phyloP scores from a whole-genome alignment of 768 basidiomycete species.

The Boletellus sp. region DNA sequence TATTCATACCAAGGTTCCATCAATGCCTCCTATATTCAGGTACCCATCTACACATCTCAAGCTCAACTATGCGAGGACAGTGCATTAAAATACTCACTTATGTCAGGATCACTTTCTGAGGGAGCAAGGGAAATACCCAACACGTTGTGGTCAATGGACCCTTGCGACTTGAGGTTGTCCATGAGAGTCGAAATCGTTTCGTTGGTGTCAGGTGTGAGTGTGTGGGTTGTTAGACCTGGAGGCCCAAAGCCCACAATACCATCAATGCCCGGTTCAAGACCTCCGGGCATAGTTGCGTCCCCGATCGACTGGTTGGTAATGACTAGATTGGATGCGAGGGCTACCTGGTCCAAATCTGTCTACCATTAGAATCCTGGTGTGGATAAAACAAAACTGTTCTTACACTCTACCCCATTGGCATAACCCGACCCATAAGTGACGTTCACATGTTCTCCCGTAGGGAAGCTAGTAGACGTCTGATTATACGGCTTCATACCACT shows the following conservation, averaged over 20 bases:
- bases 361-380: not conserved
- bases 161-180: not conserved
- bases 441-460: constrained; percentile 15
- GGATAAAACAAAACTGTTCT: not conserved
- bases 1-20: not conserved
- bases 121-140: not conserved
- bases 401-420: constrained; percentile 35
- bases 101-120: not conserved
- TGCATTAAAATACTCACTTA: not conserved
- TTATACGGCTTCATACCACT: constrained; percentile 15
- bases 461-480: constrained; percentile 14
- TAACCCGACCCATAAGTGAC: constrained; percentile 6
- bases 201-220: not conserved
- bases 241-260: not conserved
- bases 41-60: not conserved
- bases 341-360: constrained; percentile 20
- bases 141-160: not conserved
- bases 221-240: not conserved
- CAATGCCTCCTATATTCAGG: not conserved
- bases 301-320: not conserved
- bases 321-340: not conserved
- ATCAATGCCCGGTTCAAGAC: not conserved
- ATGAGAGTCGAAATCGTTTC: not conserved
- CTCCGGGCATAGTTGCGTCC: not conserved
- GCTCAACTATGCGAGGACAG: not conserved